Evolutionary conservation across 176 grass and related monocot species (phyloP), one percentile per base, ranked within the genome.

Genomic region (Musa acuminata): DNA sequence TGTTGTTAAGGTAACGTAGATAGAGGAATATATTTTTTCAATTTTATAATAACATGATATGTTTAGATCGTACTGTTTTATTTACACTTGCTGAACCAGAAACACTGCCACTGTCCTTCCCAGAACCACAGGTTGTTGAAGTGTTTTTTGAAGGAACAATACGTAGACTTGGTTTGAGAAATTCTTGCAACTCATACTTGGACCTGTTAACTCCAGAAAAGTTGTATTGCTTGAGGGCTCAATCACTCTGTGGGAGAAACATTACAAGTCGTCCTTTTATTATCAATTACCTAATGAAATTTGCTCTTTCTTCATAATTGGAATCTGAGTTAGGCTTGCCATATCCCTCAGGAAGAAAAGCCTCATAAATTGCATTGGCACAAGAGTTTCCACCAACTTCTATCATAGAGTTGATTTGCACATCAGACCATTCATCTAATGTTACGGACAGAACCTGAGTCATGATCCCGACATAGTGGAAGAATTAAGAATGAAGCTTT

Each of bases 311-410:
- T 77, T 91, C 83, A 55, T 83, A 82, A 52, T 58, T 69, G 27
- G 90, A 87, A 79, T 91, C 76, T 57, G 83, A 66, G 43, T 86
- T 82, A 51, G 94, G 90, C 50, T 89, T 97, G 51, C 49, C 2
- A 75, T 88, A 93, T 69, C 64, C 72, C 76, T 90, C 26, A 43
- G 89, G 84, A 25, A 96, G 80, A 82, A 92, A 96, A 67, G 92
- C 89, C 66, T 96, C 89, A 58, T 88, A 96, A 75, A 90, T 89
- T 23, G 89, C 80, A 83, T 96, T 96, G 13, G 83, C 92, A 13
- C 86, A 89, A 50, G 85, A 86, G 64, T 96, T 96, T 77, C 92
- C 92, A 76, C 92, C 92, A 23, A 96, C 89, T 80, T 96, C 87
- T 80, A 86, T 64, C 84, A 96, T 92, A 51, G 81, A 86, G 67